Evolutionary conservation across 805 yeast species (phyloP).

Genomic region (Ogataea trehaloabstinens): DNA sequence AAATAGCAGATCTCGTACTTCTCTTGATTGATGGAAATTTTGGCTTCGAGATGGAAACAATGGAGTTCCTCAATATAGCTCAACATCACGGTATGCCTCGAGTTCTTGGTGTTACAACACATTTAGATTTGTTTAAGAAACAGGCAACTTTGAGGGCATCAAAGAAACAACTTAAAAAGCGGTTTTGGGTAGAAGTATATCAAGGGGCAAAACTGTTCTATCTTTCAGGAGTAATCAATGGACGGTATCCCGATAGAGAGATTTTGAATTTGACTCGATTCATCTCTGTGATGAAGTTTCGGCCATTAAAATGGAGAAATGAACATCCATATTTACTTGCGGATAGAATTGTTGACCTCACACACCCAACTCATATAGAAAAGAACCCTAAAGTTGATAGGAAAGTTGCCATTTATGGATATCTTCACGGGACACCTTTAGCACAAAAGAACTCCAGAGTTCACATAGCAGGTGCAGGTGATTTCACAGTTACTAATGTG

Average conservation of each 20-base stretch:
- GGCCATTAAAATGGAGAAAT: constrained; percentile 99
- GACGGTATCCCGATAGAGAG: constrained; percentile 97
- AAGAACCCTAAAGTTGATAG: constrained; percentile 82
- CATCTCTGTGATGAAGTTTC: constrained; percentile 94
- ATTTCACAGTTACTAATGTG: constrained; percentile 66
- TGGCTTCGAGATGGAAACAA: constrained; percentile 99
- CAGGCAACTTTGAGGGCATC: constrained; percentile 87
- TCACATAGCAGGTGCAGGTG: constrained; percentile 97
- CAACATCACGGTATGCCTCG: constrained; percentile 99
- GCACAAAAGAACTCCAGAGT: constrained; percentile 66
- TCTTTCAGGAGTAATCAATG: constrained; percentile 92
- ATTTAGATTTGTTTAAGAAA: constrained; percentile 87
- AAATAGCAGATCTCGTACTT: constrained; percentile 88
- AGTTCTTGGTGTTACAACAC: constrained; percentile 92
- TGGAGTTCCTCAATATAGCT: constrained; percentile 94
- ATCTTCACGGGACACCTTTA: constrained; percentile 89
- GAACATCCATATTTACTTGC: constrained; percentile 94
- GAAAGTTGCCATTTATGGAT: constrained; percentile 89
- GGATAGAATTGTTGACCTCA: constrained; percentile 86
- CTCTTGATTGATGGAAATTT: constrained; percentile 93
- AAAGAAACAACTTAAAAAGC: constrained; percentile 84
- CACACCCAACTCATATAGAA: constrained; percentile 84
- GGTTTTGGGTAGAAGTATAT: constrained; percentile 99
- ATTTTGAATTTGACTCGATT: constrained; percentile 87
- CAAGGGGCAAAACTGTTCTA: constrained; percentile 96